Percentiles rank a stretch among this genome's conserved stretches.
phyloP scores from a whole-genome alignment of 306 rosid genomes.

The Corylus heterophylla region DNA sequence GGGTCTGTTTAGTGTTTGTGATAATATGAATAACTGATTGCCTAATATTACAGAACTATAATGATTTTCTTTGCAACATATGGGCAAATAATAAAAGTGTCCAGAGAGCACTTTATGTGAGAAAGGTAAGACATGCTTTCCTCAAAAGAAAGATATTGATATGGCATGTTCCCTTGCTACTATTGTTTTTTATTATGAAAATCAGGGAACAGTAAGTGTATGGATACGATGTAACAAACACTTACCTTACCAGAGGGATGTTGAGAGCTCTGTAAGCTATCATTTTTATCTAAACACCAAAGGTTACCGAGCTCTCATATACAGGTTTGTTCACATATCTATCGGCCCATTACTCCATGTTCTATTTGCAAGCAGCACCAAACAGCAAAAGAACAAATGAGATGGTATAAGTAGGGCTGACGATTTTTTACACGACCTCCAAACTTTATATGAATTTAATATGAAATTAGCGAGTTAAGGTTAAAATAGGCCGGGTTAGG shows the following conservation, averaged over 20 bases:
- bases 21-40: background rate
- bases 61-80: constrained; percentile 7
- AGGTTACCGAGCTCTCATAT: constrained; percentile 49
- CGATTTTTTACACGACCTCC: too few species aligned
- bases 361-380: background rate
- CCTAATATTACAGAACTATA: constrained; percentile 13
- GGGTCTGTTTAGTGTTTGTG: background rate
- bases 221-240: constrained; percentile 29
- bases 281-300: constrained; percentile 38
- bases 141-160: background rate
- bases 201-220: constrained; percentile 2
- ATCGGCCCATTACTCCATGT: background rate
- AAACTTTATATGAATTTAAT: too few species aligned
- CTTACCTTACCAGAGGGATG: constrained; percentile 3
- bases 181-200: background rate
- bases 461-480: too few species aligned
- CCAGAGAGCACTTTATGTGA: constrained; percentile 22
- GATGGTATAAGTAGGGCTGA: background rate
- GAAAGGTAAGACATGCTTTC: constrained; percentile 13
- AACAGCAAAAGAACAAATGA: background rate
- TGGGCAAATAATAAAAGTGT: constrained; percentile 36
- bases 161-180: background rate
- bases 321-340: constrained; percentile 32
- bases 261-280: constrained; percentile 29
- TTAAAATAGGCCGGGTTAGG: too few species aligned